Conservation (phyloP, 805 yeast genomes). For the Metschnikowia koreensis region DNA sequence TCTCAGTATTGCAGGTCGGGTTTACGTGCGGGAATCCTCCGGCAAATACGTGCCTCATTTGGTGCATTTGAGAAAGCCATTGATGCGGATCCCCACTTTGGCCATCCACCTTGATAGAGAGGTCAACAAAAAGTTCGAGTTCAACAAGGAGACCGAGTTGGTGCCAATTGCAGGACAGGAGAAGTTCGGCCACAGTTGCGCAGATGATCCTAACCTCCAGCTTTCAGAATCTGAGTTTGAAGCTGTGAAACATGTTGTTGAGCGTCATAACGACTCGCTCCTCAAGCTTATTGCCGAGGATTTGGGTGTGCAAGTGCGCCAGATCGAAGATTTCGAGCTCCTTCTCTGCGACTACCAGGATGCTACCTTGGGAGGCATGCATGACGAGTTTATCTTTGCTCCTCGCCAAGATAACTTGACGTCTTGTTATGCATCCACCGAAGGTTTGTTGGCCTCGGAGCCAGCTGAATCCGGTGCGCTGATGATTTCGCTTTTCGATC, state of each 20-base stretch:
- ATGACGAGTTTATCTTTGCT: constrained; percentile 86
- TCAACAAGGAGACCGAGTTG: constrained; percentile 84
- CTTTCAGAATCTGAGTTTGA: constrained; percentile 54
- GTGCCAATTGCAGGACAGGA: constrained; percentile 78
- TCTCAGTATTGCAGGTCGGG: constrained; percentile 87
- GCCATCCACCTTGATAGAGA: constrained; percentile 89
- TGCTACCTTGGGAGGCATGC: constrained; percentile 81
- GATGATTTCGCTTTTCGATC: constrained; percentile 84
- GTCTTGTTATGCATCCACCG: constrained; percentile 77
- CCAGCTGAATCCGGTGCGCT: constrained; percentile 57
- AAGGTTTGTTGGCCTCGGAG: constrained; percentile 62
- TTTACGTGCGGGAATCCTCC: constrained; percentile 53
- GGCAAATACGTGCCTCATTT: constrained; percentile 61
- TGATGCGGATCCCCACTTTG: constrained; percentile 84
- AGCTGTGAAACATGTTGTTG: constrained; percentile 60
- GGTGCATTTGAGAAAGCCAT: constrained; percentile 77
- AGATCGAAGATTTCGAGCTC: constrained; percentile 88
- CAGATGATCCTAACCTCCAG: constrained; percentile 49
- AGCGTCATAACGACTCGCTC: constrained; percentile 75
- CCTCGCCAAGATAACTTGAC: constrained; percentile 90
- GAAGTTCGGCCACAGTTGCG: constrained; percentile 35
- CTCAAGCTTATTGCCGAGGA: constrained; percentile 69
- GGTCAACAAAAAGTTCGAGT: constrained; percentile 75
- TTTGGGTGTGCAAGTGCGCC: constrained; percentile 47
- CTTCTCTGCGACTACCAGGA: constrained; percentile 82